Base-by-base conservation (phyloP, 139 green algal genomes). In the Chlorella sp. region DNA sequence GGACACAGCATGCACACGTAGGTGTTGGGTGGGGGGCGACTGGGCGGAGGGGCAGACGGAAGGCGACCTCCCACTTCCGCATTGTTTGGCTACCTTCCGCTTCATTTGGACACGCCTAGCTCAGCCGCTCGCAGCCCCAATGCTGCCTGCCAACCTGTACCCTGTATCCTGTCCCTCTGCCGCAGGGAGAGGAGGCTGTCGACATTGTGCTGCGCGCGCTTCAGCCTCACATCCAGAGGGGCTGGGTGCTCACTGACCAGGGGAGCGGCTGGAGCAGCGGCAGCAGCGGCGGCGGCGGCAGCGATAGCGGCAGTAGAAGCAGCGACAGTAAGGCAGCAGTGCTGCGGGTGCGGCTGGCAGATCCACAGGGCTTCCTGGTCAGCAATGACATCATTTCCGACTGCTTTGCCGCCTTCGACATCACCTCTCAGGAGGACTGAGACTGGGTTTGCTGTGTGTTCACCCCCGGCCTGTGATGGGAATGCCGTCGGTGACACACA, bases 351-450 rank as follows among this genome's bases (percentile, higher is more conserved):
- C 84, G 93, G 14, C 82, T 98, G 20, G 89, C 89, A 16, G 95
- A 98, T 84, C 95, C 96, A 20, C 82, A 93, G 28, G 96, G 96
- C 0, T 96, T 98, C 67, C 77, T 99, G 60, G 26, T 98, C 6
- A 94, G 87, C 19, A 99, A 98, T 73, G 92, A 95, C 72, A 86
- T 97, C 74, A 97, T 98, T 19, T 93, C 90, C 11, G 94, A 98
- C 67, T 81, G 96, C 6, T 97, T 97, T 88, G 93, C 89, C 0
- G 92, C 90, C 0, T 78, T 98, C 24, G 69, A 86, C 48, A 46
- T 84, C 20, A 80, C 69, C n/a, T 60, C 51, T 16, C 51, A 60
- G 51, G 51, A 60, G 22, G 51, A 60, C 24, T 60, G 51, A 60
- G 51, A 16, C 9, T 60, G 51, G n/a, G n/a, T n/a, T 38, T 75